phyloP scores from a whole-genome alignment of 192 early-diverging fungal genomes.

The Anaeromyces robustus region DNA sequence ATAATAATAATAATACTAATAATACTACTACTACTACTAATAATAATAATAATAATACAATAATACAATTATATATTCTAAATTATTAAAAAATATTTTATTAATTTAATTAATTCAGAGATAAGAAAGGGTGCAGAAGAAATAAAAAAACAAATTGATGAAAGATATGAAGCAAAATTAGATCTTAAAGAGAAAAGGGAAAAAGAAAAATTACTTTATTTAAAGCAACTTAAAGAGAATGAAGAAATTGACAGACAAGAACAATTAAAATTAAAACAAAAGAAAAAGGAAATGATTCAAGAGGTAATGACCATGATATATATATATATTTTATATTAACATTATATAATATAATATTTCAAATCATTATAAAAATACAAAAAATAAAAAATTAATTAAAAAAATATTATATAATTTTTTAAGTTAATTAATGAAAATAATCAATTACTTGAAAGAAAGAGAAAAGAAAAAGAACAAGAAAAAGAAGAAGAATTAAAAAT shows the following conservation, averaged over 20 bases:
- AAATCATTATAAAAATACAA: no score
- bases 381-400: no score
- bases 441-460: neutral
- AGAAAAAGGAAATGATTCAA: neutral
- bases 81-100: no score
- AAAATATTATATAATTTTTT: no score
- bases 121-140: neutral
- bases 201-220: neutral
- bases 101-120: neutral
- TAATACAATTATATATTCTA: no score
- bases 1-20: no score
- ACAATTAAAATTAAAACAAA: neutral
- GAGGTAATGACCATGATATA: neutral
- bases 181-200: neutral
- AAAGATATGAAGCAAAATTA: neutral
- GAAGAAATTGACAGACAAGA: neutral
- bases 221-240: neutral
- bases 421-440: neutral
- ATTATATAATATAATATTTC: no score
- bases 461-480: neutral
- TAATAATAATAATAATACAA: no score
- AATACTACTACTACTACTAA: no score
- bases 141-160: neutral
- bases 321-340: no score
- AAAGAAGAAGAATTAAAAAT: neutral